Evolutionary conservation across 139 green algal genomes (phyloP).

Genomic region (Protoeuglena noctilucae): DNA sequence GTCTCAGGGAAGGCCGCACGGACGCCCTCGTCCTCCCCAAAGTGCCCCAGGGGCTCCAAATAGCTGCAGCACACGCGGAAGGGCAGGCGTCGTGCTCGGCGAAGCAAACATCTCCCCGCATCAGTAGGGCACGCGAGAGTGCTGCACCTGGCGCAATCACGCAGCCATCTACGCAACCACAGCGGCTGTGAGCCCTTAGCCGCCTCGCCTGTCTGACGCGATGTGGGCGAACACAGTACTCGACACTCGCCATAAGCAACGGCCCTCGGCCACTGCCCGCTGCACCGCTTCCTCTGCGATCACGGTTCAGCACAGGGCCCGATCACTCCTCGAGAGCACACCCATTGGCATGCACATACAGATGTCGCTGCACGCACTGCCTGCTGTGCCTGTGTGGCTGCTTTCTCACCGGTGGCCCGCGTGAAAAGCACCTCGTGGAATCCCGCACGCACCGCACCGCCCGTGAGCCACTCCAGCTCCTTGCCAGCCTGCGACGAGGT

Average conservation of each 20-base stretch:
- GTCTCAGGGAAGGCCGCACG: conserved; percentile 30
- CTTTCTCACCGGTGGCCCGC: conserved; percentile 39
- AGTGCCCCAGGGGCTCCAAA: conserved; percentile 45
- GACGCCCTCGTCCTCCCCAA: conserved; percentile 13
- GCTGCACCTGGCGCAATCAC: not conserved
- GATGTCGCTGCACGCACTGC: too few species aligned
- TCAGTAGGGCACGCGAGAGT: not conserved
- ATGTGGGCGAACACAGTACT: conserved; percentile 76
- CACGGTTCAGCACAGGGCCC: too few species aligned
- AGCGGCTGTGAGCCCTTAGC: too few species aligned
- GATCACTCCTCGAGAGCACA: not conserved
- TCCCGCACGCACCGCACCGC: conserved; percentile 52
- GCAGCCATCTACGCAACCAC: conserved; percentile 14
- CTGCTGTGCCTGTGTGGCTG: too few species aligned
- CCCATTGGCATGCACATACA: too few species aligned
- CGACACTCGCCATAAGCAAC: conserved; percentile 63
- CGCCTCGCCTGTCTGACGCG: conserved; percentile 33
- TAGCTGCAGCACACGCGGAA: too few species aligned
- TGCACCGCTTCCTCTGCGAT: conserved; percentile 35
- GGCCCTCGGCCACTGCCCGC: conserved; percentile 26
- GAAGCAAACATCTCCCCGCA: too few species aligned
- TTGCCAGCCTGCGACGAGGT: conserved; percentile 62
- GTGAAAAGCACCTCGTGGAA: conserved; percentile 79
- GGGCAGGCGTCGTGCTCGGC: too few species aligned
- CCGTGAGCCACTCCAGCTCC: conserved; percentile 82